Evolutionary conservation across 108 stramenopile species (phyloP), one percentile per base, ranked within the genome.

Genomic region (Nannochloropsis granulata): DNA sequence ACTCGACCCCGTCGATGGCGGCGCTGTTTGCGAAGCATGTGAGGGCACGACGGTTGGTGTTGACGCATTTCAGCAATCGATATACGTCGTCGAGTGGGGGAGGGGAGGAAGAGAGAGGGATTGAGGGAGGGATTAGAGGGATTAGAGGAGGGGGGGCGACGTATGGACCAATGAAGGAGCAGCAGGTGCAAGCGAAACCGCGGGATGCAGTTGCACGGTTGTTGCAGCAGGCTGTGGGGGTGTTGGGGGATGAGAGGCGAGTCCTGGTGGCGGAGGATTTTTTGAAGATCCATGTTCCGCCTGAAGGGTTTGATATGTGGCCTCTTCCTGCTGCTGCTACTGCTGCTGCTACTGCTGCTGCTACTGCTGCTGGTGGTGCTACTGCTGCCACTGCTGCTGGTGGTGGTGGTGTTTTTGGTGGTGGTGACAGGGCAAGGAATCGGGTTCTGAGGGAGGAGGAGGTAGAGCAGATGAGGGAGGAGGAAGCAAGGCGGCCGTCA

Each of bases 1-100:
- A 91, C 87, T 90, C 90, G 44, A 91, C 91, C 0, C 91, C 91
- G 0, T 26, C 85, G 23, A 89, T 91, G 89, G 91, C 91, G 8
- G 90, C 86, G 23, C 16, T 14, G 43, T 91, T 91, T 45, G 90
- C 90, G 13, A n/a, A 85, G 82, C 25, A 43, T 23, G 84, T 89
- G 42, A 78, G 82, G 21, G 90, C 90, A 24, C 84, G 87, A 71
- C 45, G 43, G 71, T 78, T 91, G 23, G 80, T 91, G 26, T 44
- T 91, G 24, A 90, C 89, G 44, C 91, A 91, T 78, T 91, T 91
- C 45, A 87, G 86, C 44, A 45, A 88, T 23, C 88, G 91, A 7
- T 91, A 89, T 44, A 45, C 56, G 34, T 34, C 34, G 34, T 34
- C 34, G 34, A 34, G 34, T n/a, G 56, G n/a, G 5, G 56, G 7